Evolutionary conservation across 2,329 filamentous ascomycete species (phyloP), one percentile per base, ranked within the genome.

Genomic region (Cladosporium oxysporum): DNA sequence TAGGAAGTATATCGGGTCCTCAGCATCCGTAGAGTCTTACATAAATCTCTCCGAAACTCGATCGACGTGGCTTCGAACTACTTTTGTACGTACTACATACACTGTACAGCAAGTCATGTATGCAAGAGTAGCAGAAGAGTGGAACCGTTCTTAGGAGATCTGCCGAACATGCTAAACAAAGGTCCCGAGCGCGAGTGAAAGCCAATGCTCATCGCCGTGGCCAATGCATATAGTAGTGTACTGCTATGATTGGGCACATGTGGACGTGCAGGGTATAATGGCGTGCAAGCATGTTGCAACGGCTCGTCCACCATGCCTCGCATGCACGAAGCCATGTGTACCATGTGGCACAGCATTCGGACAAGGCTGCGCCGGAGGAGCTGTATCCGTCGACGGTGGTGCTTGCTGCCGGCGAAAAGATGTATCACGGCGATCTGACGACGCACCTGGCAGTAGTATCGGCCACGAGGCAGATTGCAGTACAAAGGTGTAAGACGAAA

Each of bases 301-400:
- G 59, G 59, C 59, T 31, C n/a, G 58, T 52, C 44, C 59, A 62
- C 47, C 28, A 41, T 26, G 47, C 59, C 44, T 47, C 50, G 44
- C 28, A 41, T 35, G 31, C 59, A 35, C 12, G 28, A 23, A 50
- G 59, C 59, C 59, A 62, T 62, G 59, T 53, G 59, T 37, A 37
- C 59, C 59, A 62, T 62, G 59, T 62, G 59, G 59, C 59, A 62
- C 59, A 62, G 59, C 59, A 28, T 50, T 29, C 47, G 47, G 47
- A 52, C 44, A 37, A 23, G 41, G 37, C 55, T 58, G 55, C 55
- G 23, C 28, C 52, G 52, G 29, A 31, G 29, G 28, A 55, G 31
- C 52, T 5, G 7, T 29, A 18, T 29, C 49, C 49, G 49, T 29
- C 23, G 49, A 52, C 23, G 23, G 49, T 18, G 16, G 14, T 41